Conservation (phyloP, 306 rosid genomes). For the Dryas alaskensis region DNA sequence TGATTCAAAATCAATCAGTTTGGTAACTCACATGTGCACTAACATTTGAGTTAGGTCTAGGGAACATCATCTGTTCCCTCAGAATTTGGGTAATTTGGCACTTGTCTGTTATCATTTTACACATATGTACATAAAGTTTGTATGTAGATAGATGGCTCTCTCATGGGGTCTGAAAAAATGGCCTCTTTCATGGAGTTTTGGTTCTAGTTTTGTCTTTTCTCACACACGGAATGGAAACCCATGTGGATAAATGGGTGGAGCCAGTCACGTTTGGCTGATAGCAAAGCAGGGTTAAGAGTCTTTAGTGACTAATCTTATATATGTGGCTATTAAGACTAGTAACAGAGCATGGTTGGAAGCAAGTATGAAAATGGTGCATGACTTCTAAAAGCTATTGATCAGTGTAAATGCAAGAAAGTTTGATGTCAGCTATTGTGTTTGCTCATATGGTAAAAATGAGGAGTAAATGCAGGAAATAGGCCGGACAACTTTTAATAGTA, state of each 20-base stretch:
- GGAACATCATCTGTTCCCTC: constrained; percentile 18
- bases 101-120: not conserved
- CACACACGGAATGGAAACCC: constrained; percentile 7
- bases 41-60: not conserved
- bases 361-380: constrained; percentile 18
- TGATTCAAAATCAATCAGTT: constrained; percentile 1
- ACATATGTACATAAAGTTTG: not conserved
- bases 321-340: not conserved
- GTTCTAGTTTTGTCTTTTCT: not conserved
- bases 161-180: not conserved
- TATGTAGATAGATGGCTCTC: not conserved
- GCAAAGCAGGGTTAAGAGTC: constrained; percentile 12
- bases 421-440: constrained; percentile 27
- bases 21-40: constrained; percentile 2
- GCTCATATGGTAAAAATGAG: constrained; percentile 10
- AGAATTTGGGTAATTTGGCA: constrained; percentile 5
- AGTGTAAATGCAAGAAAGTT: constrained; percentile 21
- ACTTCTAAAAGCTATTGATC: constrained; percentile 19
- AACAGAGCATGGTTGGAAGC: constrained; percentile 14
- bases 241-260: constrained; percentile 22
- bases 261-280: constrained; percentile 14
- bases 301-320: not conserved
- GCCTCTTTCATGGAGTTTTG: not conserved
- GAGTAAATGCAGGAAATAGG: constrained; percentile 6
- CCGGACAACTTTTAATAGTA: constrained; percentile 12